Percentiles rank a stretch among this genome's conserved stretches.
Evolutionary conservation across 176 grass and related monocot species (phyloP).

Genomic region (Zizania latifolia): DNA sequence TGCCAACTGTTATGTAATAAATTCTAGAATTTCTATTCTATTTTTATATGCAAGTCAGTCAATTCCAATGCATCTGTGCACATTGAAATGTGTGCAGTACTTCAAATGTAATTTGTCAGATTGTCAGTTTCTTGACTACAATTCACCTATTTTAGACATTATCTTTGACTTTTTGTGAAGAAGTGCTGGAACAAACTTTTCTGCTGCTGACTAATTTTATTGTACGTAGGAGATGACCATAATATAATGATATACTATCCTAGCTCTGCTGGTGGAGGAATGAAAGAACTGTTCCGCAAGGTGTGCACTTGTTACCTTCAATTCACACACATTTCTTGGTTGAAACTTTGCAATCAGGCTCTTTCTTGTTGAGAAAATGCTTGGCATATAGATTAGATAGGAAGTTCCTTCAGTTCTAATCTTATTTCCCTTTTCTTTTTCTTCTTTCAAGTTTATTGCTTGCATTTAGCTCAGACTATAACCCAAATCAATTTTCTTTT

Average conservation of each 20-base stretch:
- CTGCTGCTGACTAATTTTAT: slow-evolving; percentile 29
- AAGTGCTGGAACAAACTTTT: slow-evolving; percentile 19
- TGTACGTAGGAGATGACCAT: slow-evolving; percentile 77
- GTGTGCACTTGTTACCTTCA: slow-evolving; percentile 30
- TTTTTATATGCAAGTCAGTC: background rate
- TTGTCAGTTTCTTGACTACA: background rate
- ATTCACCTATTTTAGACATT: background rate
- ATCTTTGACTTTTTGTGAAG: background rate
- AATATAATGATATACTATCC: slow-evolving; percentile 99
- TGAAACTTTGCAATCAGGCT: background rate
- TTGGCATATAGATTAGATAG: background rate
- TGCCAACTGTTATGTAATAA: background rate
- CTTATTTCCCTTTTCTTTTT: background rate
- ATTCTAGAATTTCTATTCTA: background rate
- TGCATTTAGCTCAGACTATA: background rate
- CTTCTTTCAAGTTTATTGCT: background rate
- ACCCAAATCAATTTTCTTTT: background rate
- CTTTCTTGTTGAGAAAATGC: slow-evolving; percentile 4
- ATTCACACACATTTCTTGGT: background rate
- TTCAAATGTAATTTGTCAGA: slow-evolving; percentile 11
- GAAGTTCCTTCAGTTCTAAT: background rate
- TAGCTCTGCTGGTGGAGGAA: slow-evolving; percentile 97
- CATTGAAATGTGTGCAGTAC: background rate
- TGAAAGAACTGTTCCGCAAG: slow-evolving; percentile 96
- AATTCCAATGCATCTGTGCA: background rate